Evolutionary conservation across 306 rosid genomes (phyloP), one percentile per base, ranked within the genome.

Genomic region (Rubus idaeus): DNA sequence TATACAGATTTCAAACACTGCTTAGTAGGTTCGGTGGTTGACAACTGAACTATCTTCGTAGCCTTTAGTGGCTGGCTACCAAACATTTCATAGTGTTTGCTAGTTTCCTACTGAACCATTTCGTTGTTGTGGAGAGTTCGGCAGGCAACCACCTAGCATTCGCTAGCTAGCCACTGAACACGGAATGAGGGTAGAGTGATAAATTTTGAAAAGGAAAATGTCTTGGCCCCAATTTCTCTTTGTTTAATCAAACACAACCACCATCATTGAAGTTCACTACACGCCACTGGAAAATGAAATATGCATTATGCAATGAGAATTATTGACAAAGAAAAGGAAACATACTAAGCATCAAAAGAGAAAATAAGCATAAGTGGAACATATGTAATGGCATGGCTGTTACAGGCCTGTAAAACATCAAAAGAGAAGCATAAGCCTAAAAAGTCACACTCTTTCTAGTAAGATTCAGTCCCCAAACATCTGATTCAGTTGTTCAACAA

Each of bases 291-390:
- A 57, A 62, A 74, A 10, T 46, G 7, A 8, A 5, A 46, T 47
- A 26, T 26, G 30, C 30, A 26, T 26, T 47, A 49, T 17, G 21
- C 26, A 23, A 9, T 74, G 58, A 4, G 5, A 14, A 42, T 3
- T 2, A 46, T 40, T 14, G 10, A 39, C 8, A 72, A 83, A 44
- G 17, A 79, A 52, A 51, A 26, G n/a, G 61, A 61, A 78, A n/a
- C 84, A 58, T 87, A 91, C 97, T 97, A 21, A 93, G 95, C n/a
- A n/a, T n/a, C n/a, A n/a, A n/a, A n/a, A n/a, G n/a, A n/a, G n/a
- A n/a, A n/a, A n/a, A n/a, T n/a, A n/a, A 17, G 97, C 97, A 84
- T 91, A 7, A 93, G 74, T 5, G 96, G 98, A 58, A 93, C 97
- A 80, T 88, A 91, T 68, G 91, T 83, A 79, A 91, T 85, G 74